A percentile compares a stretch with the other conserved stretches of the same genome.
These are phyloP conservation scores for Daldinia bambusicola DNA, from an alignment of 495 filamentous ascomycete species.

Conservation along the genomic window DNA sequence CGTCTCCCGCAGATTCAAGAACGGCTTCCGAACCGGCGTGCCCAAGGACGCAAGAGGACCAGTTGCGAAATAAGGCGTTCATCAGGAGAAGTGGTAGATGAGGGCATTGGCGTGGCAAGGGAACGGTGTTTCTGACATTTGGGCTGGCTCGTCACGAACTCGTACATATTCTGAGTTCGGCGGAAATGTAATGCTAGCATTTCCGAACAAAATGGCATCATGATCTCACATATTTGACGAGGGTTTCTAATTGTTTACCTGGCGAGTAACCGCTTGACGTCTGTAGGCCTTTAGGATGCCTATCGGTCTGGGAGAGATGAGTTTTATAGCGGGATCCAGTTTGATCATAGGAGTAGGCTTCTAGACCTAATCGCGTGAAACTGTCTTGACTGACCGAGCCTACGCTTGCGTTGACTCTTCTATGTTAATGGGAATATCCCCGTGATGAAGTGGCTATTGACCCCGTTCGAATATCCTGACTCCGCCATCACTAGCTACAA, in stretches of 20 bases:
- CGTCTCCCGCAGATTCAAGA: slow-evolving; percentile 89
- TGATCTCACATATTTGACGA: slow-evolving; percentile 45
- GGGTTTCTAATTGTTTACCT: slow-evolving; percentile 7
- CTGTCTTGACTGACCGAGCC: neutral
- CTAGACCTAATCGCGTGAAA: neutral
- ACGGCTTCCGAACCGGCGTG: slow-evolving; percentile 91
- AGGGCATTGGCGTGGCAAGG: slow-evolving; percentile 48
- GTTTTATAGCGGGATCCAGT: neutral
- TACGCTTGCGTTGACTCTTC: neutral
- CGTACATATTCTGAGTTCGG: slow-evolving; percentile 37
- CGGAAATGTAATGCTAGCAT: slow-evolving; percentile 47
- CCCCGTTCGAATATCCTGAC: slow-evolving; percentile 85
- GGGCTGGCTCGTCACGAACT: slow-evolving; percentile 48
- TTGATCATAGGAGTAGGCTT: neutral
- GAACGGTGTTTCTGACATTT: slow-evolving; percentile 52
- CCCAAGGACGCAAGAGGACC: slow-evolving; percentile 86
- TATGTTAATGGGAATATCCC: neutral
- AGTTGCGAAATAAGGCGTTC: slow-evolving; percentile 45
- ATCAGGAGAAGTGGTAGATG: slow-evolving; percentile 41
- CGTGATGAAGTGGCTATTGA: slow-evolving; percentile 39
- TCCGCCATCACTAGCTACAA: slow-evolving; percentile 78
- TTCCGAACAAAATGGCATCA: slow-evolving; percentile 48
- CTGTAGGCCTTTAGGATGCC: slow-evolving; percentile 1
- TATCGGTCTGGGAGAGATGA: neutral
- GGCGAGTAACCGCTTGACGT: slow-evolving; percentile 3